Conservation (phyloP, 352 stramenopile genomes). For the Phytophthora agathidicida region DNA sequence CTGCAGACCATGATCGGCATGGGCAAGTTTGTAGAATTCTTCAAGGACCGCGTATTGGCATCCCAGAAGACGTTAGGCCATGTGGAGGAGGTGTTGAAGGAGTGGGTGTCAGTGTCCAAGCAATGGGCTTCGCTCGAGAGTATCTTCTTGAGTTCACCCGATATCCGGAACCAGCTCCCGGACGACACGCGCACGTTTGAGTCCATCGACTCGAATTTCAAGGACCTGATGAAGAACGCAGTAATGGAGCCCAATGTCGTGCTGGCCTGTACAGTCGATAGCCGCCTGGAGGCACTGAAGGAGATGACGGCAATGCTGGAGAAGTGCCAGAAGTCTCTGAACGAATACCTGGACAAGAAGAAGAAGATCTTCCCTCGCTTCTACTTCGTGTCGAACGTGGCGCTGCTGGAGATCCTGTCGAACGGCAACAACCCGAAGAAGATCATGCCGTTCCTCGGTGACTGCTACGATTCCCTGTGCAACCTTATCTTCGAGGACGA, state of each 20-base stretch:
- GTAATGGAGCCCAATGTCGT: conserved; percentile 89
- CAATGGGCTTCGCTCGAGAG: conserved; percentile 90
- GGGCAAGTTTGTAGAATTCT: conserved; percentile 93
- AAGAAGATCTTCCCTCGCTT: conserved; percentile 93
- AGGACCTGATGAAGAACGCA: conserved; percentile 91
- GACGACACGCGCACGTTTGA: conserved; percentile 89
- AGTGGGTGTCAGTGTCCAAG: conserved; percentile 89
- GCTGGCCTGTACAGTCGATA: conserved; percentile 75
- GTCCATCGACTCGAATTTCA: conserved; percentile 91
- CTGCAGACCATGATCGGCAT: conserved; percentile 91
- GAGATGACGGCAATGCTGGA: conserved; percentile 91
- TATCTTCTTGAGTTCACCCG: conserved; percentile 88
- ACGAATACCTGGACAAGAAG: conserved; percentile 92
- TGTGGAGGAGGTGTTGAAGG: conserved; percentile 87
- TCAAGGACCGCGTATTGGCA: conserved; percentile 82
- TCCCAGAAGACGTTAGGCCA: conserved; percentile 86
- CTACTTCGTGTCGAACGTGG: conserved; percentile 91
- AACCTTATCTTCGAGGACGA: conserved; percentile 84
- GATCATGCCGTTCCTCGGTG: conserved; percentile 97
- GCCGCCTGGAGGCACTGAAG: conserved; percentile 80
- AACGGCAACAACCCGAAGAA: conserved; percentile 96
- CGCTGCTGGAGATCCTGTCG: conserved; percentile 85
- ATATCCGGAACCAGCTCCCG: conserved; percentile 89
- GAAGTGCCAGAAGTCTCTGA: conserved; percentile 89
- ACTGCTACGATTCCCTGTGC: conserved; percentile 97